Conservation (phyloP, 805 yeast genomes). For the Yarrowia sp. region DNA sequence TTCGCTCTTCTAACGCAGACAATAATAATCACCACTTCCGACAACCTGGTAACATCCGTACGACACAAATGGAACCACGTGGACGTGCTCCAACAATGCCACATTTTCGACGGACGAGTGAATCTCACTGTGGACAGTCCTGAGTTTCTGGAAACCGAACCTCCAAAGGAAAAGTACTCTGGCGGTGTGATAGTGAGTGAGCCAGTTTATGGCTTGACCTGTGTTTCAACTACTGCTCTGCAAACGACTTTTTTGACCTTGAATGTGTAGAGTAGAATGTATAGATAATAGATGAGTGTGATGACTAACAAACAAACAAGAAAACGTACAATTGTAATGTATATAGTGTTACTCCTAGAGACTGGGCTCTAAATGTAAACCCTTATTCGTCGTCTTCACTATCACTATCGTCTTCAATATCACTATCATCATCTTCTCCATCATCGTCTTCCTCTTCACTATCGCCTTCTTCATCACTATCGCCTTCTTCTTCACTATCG, state of each 20-base stretch:
- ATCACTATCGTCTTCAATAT: too few relatives aligned
- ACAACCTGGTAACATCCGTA: not conserved
- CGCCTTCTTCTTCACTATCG: too few relatives aligned
- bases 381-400: too few relatives aligned
- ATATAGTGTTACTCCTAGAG: too few relatives aligned
- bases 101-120: not conserved
- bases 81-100: slow-evolving; percentile 16
- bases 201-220: not conserved
- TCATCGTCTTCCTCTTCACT: too few relatives aligned
- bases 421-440: too few relatives aligned
- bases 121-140: not conserved
- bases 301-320: not conserved
- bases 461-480: too few relatives aligned
- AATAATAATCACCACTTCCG: not conserved
- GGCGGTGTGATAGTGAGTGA: not conserved
- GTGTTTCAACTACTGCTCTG: not conserved
- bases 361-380: too few relatives aligned
- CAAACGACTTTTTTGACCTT: not conserved
- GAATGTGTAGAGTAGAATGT: not conserved
- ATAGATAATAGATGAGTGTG: not conserved
- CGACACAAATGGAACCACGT: slow-evolving; percentile 12
- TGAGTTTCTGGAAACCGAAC: not conserved
- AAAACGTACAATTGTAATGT: too few relatives aligned
- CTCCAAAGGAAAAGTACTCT: not conserved
- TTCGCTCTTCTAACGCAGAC: slow-evolving; percentile 4